Conservation (phyloP, 176 grass and related monocot species). For the Oryza officinalis region DNA sequence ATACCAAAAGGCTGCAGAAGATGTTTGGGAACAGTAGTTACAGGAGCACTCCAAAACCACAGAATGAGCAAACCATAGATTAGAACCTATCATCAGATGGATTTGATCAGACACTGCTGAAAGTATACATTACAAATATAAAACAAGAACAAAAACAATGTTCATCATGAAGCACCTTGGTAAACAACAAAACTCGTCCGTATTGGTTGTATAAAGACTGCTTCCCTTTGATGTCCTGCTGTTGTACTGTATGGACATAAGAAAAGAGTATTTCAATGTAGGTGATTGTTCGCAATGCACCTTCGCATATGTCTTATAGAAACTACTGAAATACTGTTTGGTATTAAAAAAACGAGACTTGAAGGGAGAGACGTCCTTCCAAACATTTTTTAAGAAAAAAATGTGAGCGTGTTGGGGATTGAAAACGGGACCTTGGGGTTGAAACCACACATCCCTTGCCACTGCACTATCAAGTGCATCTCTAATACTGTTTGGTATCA, state of each 20-base stretch:
- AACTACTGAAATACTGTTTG: not conserved
- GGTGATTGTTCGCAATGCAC: not conserved
- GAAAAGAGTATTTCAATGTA: not conserved
- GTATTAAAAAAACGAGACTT: too few species aligned
- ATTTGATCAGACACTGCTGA: slow-evolving; percentile 39
- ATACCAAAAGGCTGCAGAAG: slow-evolving; percentile 92
- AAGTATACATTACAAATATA: not conserved
- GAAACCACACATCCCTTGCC: too few species aligned
- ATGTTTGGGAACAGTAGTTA: slow-evolving; percentile 77
- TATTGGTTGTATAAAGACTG: slow-evolving; percentile 57
- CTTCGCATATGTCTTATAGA: not conserved
- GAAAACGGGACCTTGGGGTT: too few species aligned
- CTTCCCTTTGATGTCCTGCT: slow-evolving; percentile 62
- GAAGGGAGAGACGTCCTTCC: too few species aligned
- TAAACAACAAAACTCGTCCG: slow-evolving; percentile 49
- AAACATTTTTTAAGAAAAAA: too few species aligned
- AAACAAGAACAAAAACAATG: not conserved
- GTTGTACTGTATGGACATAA: slow-evolving; percentile 59
- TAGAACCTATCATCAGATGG: slow-evolving; percentile 54
- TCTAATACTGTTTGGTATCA: not conserved
- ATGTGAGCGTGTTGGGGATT: too few species aligned
- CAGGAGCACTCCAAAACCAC: slow-evolving; percentile 70
- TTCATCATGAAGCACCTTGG: slow-evolving; percentile 60
- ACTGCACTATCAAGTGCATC: too few species aligned
- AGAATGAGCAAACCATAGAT: slow-evolving; percentile 55